Evolutionary conservation across 257 asterid species (phyloP), one percentile per base, ranked within the genome.

Genomic region (Solanum medicagineum): DNA sequence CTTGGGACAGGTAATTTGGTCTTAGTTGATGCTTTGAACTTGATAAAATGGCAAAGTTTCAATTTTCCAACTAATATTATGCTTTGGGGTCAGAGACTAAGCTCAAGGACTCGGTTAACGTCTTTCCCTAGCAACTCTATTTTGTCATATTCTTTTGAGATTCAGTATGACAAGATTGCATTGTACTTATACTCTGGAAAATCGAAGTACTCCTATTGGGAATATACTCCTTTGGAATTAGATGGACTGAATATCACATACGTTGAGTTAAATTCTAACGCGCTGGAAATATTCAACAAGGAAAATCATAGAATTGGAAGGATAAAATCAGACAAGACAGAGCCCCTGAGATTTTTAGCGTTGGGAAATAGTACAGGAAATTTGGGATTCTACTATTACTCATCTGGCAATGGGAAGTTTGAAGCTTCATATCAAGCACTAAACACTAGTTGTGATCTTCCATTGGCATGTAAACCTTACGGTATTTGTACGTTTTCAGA

Each of bases 61-160:
- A 95, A 95, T 92, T 94, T 93, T 56, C 99, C 99, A 4, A 93
- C 99, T 17, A 93, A 95, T 63, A 54, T 87, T 22, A 95, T 95
- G 97, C 92, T 95, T 1, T 94, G 97, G 98, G 98, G 98, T 10
- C 99, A 95, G 81, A 90, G 97, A 79, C 88, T 95, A 59, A 95
- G 99, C 86, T 92, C 98, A 11, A 90, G 85, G 86, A 95, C 99
- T 69, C 89, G 96, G 84, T 81, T 94, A 84, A 94, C 97, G 4
- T 90, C 99, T 32, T 94, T 93, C 91, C 92, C 97, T 10, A 20
- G 55, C 74, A 91, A 91, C 88, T 90, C 94, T 24, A 88, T 90
- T 10, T 57, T 92, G 32, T 94, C 91, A 87, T 94, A 92, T 81
- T 93, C 98, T 7, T 85, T 94, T 85, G 95, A 94, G 69, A 93